Evolutionary conservation across 768 basidiomycete genomes (phyloP), one percentile per base, ranked within the genome.

Genomic region (Leccinum rimulosum): DNA sequence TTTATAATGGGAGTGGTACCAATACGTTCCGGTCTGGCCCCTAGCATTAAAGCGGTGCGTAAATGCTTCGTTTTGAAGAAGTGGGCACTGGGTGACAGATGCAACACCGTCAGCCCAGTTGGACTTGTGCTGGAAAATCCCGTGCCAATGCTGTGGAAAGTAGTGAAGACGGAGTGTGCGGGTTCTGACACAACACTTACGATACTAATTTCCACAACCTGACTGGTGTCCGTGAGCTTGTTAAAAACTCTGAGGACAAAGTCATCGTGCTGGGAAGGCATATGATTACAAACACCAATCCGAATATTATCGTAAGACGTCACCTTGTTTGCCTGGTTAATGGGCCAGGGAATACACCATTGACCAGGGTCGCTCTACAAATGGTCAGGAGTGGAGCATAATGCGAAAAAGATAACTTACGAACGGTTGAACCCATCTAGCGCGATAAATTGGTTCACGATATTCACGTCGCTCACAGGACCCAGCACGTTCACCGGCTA

Each of bases 361-460:
- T 78, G 22, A 73, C 77, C 3, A 83, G 70, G 6, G 78, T 76
- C 1, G 81, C 70, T 27, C 79, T 80, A 25, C 7, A 12, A 52
- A 43, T n/a, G 3, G 15, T 63, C 25, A 55, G 52, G 6, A 48
- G 17, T 1, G 8, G 8, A 22, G 27, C 1, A 31, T 36, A 27
- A 57, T n/a, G 11, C 7, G 10, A 45, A 7, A 36, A 36, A 36
- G 7, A 19, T 17, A 14, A 64, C 66, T 60, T 22, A 79, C 78
- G 75, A 74, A 58, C 71, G 58, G 74, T 60, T 70, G 59, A 75
- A 83, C 43, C 83, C 81, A 71, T 84, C 83, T 5, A 83, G 83
- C 6, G 78, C 61, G 43, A 82, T 75, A 28, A 60, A 28, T 8
- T 62, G 58, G 63, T 82, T 82, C 5, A 65, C 69, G 33, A 83